A percentile compares a stretch with the other conserved stretches of the same genome.
These are phyloP conservation scores for Chaetomidium leptoderma DNA, from an alignment of 495 filamentous ascomycete species.

Conservation along the genomic window DNA sequence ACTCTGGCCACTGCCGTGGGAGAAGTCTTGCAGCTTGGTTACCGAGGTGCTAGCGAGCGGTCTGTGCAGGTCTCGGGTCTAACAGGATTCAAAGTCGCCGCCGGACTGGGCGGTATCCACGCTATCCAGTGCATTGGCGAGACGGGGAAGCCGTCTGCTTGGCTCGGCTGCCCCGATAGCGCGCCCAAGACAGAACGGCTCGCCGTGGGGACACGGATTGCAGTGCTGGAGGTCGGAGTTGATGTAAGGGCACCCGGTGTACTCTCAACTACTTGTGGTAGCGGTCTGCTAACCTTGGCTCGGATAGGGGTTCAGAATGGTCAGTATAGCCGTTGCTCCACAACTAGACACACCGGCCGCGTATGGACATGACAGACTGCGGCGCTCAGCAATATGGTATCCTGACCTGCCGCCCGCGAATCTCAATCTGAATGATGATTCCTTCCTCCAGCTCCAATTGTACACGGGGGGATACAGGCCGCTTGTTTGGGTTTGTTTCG, in stretches of 20 bases:
- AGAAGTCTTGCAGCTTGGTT: neutral
- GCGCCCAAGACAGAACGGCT: neutral
- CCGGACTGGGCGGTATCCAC: neutral
- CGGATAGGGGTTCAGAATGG: neutral
- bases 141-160: neutral
- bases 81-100: neutral
- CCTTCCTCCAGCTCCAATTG: neutral
- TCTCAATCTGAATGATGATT: neutral
- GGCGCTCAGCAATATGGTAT: slow-evolving; percentile 4
- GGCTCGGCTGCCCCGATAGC: neutral
- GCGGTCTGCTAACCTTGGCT: neutral
- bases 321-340: neutral
- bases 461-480: slow-evolving; percentile 1
- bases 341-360: neutral
- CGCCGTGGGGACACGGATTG: neutral
- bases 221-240: neutral
- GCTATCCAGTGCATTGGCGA: neutral
- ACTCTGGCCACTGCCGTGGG: neutral
- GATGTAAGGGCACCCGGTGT: neutral
- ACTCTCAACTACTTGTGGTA: neutral
- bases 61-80: neutral
- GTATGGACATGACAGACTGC: neutral
- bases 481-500: neutral
- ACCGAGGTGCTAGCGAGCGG: neutral
- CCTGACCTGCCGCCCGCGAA: neutral